Evolutionary conservation across 2,329 filamentous ascomycete species (phyloP).

Genomic region (Phaeophleospora eucalypticola): DNA sequence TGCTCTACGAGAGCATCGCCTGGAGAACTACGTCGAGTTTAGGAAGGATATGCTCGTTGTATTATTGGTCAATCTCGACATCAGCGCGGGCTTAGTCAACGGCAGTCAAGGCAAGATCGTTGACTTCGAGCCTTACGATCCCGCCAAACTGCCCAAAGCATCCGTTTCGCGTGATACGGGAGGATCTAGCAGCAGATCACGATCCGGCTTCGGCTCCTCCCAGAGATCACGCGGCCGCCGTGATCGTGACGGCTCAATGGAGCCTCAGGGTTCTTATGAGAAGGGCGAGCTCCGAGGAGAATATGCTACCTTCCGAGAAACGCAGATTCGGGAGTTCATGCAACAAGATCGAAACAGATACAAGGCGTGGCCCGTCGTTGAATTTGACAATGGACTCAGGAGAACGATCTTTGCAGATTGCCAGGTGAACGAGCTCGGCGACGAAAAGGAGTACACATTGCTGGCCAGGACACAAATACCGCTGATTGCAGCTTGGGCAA

Average conservation of each 20-base stretch:
- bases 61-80: conserved; percentile 49
- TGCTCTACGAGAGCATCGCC: conserved; percentile 39
- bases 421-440: conserved; percentile 51
- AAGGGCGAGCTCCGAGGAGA: conserved; percentile 17
- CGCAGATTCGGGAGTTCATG: conserved; percentile 13
- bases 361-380: conserved; percentile 45
- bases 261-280: conserved; percentile 4
- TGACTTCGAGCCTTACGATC: conserved; percentile 29
- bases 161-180: conserved; percentile 1
- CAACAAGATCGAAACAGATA: conserved; percentile 11
- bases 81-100: conserved; percentile 42
- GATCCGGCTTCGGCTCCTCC: conserved; percentile 5
- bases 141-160: conserved; percentile 18
- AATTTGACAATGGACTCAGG: conserved; percentile 49
- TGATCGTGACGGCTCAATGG: conserved; percentile 11
- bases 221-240: conserved; percentile 4
- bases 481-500: conserved; percentile 51
- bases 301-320: conserved; percentile 13
- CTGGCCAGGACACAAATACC: conserved; percentile 61
- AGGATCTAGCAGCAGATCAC: not conserved
- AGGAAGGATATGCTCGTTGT: conserved; percentile 40
- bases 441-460: conserved; percentile 60
- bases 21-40: conserved; percentile 31
- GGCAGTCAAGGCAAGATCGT: conserved; percentile 46
- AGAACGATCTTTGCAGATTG: conserved; percentile 52